Base-by-base conservation (phyloP, 1,139 yeast genomes). In the Geotrichum aggregatum region DNA sequence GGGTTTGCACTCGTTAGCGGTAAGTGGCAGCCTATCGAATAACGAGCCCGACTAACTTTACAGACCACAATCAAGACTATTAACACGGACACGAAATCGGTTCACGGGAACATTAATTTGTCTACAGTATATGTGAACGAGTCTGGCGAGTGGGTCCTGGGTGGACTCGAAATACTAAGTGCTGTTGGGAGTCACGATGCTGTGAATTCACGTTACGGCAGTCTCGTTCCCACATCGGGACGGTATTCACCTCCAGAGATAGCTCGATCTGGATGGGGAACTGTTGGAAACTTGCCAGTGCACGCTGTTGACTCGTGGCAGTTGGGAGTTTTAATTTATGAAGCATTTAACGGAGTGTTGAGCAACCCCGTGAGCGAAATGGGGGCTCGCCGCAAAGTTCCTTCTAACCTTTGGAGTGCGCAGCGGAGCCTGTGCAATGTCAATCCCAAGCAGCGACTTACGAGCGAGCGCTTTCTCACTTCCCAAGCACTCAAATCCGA, bases 121-220 rank as follows among this genome's bases (percentile, higher is more conserved):
- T 75, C 77, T 40, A 78, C 87, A 0, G 75, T 91, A 0, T 88
- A 70, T 66, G 81, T 87, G 13, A 84, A 78, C 52, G 77, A 75
- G 21, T 65, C 74, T 39, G 95, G 96, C 7, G 95, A 87, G 62
- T 87, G 96, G 94, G 84, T 82, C 55, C 66, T 91, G 24, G 86
- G 87, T 58, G 96, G 96, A 1, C 80, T 89, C 61, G 98, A 91
- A 66, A 67, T 86, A 3, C 74, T 85, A 52, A 76, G 84, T 6
- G 52, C 59, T n/a, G 52, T 61, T 10, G 59, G 55, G 22, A 64
- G 58, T 38, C 60, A 60, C 42, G 67, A 65, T n/a, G 58, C 60
- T 13, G 52, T 61, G 0, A 50, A 61, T 24, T 61, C 59, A 26
- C 55, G 63, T 3, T 65, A 64, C 44, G 71, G 67, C 5, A 59